Evolutionary conservation across 2,329 filamentous ascomycete species (phyloP), one percentile per base, ranked within the genome.

Genomic region (Phaeosphaeriaceae sp.): DNA sequence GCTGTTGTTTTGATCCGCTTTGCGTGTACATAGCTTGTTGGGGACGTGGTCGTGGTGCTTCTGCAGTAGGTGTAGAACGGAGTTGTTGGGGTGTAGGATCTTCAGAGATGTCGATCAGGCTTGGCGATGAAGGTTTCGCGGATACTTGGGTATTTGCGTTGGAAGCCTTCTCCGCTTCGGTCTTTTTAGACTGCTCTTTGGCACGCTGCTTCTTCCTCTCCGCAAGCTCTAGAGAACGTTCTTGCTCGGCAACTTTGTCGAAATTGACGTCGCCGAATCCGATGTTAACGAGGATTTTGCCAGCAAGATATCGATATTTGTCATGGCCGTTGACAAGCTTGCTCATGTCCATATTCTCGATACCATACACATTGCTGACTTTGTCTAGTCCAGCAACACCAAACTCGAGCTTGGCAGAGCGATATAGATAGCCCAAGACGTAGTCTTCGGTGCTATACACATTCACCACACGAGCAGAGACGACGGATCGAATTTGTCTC

Each of bases 381-480:
- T 87, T 82, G 72, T 96, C 90, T 1, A 97, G 79, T 0, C 93
- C 93, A 0, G 93, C 92, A 36, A 96, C 87, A 4, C 93, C 93
- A 46, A 91, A 84, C 62, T 94, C 89, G 33, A 96, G 85, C 61
- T 90, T 93, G 46, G 91, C 91, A 7, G 91, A 89, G 24, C 93
- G 87, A 75, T 97, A 96, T 13, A 96, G 82, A 71, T 96, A 93
- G 1, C 88, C 92, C 0, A 97, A 85, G 31, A 97, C 88, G 69
- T 91, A 91, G 76, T 97, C 93, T 62, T 95, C 93, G 51, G 89
- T 87, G 3, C 91, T 94, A 77, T 89, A 96, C 7, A 93, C 91
- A 68, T 97, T 97, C 64, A 96, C 89, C 10, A 97, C 83, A 57
- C 90, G 86, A 2, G 92, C 92, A 0, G 89, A 86, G 1, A 96